Evolutionary conservation across 2,329 filamentous ascomycete genomes (phyloP), one percentile per base, ranked within the genome.

Genomic region (Paecilomyces dactylethromorphus): DNA sequence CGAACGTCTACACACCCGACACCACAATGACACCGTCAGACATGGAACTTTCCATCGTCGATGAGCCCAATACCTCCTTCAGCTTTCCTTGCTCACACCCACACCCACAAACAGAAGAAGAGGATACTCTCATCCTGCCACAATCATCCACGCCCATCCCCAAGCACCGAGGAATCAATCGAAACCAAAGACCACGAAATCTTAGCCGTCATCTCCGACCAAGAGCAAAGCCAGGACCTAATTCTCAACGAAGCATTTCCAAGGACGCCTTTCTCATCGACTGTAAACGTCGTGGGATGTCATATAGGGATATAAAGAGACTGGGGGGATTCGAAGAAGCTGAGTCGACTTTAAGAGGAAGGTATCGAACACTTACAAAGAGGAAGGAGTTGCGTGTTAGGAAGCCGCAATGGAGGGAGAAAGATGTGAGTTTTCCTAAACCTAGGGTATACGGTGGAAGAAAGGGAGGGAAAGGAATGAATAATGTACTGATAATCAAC

Each of bases 281-380:
- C 10, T 74, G 69, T 59, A 79, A 79, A 59, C 67, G 66, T 3
- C 65, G 69, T 8, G 78, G 77, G 0, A 66, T 78, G 24, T 79
- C 78, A 1, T 81, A 81, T 68, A 78, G 76, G 57, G 72, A 79
- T 10, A 81, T 81, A 63, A 80, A 79, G 60, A 67, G 68, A 22
- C 64, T 71, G 1, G 75, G 76, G 0, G 67, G 69, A 0, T 79
- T 80, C 60, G 71, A 69, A 24, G 78, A 79, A 59, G 77, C 78
- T 0, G 78, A 80, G 57, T 81, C 78, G 3, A 81, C 78, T 1
- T 68, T 81, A 2, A 74, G 78, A 26, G 78, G 78, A 1, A 71
- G 78, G 21, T 80, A 75, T 58, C 74, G 78, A 29, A 79, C 74
- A 1, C 64, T 80, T 21, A 80, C 77, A 0, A 80, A 80, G 58